phyloP scores from a whole-genome alignment of 257 asterid species.

The Anisodus tanguticus region DNA sequence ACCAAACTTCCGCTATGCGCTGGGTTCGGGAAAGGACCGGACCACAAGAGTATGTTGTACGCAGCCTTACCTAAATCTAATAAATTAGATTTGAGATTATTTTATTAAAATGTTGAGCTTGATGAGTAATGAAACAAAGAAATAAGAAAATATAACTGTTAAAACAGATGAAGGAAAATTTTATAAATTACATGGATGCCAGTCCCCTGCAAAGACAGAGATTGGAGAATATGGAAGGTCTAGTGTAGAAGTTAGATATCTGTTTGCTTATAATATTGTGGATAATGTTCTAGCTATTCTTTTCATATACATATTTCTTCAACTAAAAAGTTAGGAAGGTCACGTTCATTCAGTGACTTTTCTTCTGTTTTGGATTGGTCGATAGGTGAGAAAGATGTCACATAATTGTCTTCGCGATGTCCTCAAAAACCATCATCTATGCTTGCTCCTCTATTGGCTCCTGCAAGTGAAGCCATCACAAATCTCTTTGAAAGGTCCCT shows the following conservation, averaged over 20 bases:
- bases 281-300: background rate
- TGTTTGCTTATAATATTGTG: background rate
- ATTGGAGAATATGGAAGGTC: background rate
- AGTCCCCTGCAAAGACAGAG: background rate
- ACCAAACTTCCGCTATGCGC: no score
- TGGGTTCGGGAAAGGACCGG: no score
- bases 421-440: constrained; percentile 44
- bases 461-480: constrained; percentile 80
- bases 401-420: constrained; percentile 66
- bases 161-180: background rate
- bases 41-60: no score
- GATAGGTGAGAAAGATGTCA: constrained; percentile 77
- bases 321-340: background rate
- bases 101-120: background rate
- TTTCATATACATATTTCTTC: background rate
- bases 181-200: constrained; percentile 14
- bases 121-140: background rate
- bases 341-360: background rate
- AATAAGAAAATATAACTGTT: background rate
- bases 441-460: constrained; percentile 52
- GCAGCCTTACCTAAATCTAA: no score
- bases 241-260: background rate
- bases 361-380: constrained; percentile 31
- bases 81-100: background rate
- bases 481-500: constrained; percentile 74